Evolutionary conservation across 768 basidiomycete genomes (phyloP).

Genomic region (Agaricus subrufescens): DNA sequence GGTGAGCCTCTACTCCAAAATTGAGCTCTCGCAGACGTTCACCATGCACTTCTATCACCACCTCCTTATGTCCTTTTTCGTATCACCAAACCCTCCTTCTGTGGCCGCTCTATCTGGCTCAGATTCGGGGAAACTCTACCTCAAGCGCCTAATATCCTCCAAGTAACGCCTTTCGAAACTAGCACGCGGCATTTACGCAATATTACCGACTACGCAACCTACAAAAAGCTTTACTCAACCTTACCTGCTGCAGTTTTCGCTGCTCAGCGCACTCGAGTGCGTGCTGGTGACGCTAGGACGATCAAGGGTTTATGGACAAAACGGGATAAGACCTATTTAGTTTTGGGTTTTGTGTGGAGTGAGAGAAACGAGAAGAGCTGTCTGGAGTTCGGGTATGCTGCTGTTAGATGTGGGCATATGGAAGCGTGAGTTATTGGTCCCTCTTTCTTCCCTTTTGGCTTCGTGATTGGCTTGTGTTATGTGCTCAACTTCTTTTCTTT

Average conservation of each 20-base stretch:
- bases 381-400: conserved; percentile 82
- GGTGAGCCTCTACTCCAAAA: conserved; percentile 31
- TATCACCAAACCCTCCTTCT: not conserved
- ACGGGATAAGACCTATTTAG: conserved; percentile 70
- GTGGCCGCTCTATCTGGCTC: conserved; percentile 6
- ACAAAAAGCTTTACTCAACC: conserved; percentile 66
- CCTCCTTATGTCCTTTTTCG: not conserved
- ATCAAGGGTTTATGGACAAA: conserved; percentile 65
- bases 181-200: conserved; percentile 64
- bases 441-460: not conserved
- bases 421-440: conserved; percentile 47
- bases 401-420: conserved; percentile 67
- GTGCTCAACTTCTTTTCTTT: conserved; percentile 4
- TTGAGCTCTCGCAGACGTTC: not conserved
- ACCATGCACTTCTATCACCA: conserved; percentile 5
- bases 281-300: conserved; percentile 59
- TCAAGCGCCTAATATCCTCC: conserved; percentile 66
- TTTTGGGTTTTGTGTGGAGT: conserved; percentile 71
- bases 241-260: conserved; percentile 66
- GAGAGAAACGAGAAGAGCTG: conserved; percentile 67
- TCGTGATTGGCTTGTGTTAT: conserved; percentile 1
- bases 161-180: conserved; percentile 65
- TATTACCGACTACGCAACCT: conserved; percentile 60
- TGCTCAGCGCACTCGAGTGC: conserved; percentile 60
- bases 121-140: conserved; percentile 78